Evolutionary conservation across 306 rosid species (phyloP).

Genomic region (Corylus americana): DNA sequence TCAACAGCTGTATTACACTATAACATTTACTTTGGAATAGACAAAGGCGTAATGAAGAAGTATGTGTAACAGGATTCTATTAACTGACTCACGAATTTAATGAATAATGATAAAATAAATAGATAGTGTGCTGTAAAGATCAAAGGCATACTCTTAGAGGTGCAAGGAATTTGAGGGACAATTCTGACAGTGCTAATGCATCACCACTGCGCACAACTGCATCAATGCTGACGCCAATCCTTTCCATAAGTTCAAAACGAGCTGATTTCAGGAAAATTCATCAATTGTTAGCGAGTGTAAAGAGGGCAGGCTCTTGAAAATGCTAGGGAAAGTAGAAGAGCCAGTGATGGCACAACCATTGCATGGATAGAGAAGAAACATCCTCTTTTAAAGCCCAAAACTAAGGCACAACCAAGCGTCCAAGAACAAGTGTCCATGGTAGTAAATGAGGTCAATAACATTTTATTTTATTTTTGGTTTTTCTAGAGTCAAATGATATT

Average conservation of each 20-base stretch:
- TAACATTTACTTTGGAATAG: slow-evolving; percentile 11
- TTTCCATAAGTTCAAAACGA: slow-evolving; percentile 70
- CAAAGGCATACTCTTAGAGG: slow-evolving; percentile 70
- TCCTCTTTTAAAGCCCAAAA: background rate
- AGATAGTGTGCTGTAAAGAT: background rate
- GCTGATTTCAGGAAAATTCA: slow-evolving; percentile 43
- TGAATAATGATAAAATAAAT: background rate
- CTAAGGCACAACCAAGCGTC: background rate
- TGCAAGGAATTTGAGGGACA: slow-evolving; percentile 77
- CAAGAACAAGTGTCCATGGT: background rate
- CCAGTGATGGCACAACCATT: background rate
- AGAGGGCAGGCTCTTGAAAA: background rate
- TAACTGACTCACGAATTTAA: background rate
- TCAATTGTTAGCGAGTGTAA: slow-evolving; percentile 15
- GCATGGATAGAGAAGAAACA: background rate
- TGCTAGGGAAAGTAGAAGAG: background rate
- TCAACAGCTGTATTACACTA: background rate
- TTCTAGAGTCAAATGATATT: background rate
- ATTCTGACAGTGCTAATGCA: slow-evolving; percentile 72
- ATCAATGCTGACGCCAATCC: slow-evolving; percentile 61
- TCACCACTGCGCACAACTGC: slow-evolving; percentile 66
- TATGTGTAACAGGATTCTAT: background rate
- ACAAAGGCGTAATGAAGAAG: background rate
- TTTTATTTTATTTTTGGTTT: background rate
- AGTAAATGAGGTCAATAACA: background rate